A percentile compares a stretch with the other conserved stretches of the same genome.
Conservation (phyloP, 1,284 basidiomycete species). For the Malassezia arunalokei region DNA sequence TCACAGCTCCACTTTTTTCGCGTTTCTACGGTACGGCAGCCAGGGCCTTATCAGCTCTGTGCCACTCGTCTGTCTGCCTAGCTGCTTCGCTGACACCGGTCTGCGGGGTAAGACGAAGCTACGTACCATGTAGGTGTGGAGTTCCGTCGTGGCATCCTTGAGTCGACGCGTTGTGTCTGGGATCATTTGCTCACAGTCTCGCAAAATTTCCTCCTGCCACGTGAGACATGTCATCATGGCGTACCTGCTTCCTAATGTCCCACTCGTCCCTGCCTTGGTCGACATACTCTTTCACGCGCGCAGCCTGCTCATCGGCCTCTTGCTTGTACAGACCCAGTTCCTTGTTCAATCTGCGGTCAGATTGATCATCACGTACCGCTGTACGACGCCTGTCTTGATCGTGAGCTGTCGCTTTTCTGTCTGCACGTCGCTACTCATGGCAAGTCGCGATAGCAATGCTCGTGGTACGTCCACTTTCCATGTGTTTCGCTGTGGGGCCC, state of each 20-base stretch:
- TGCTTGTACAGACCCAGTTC: constrained; percentile 6
- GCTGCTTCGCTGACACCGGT: background rate
- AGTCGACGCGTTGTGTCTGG: constrained; percentile 13
- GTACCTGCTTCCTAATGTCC: constrained; percentile 13
- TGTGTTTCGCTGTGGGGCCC: too few species aligned
- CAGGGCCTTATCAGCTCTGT: too few species aligned
- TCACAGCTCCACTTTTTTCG: background rate
- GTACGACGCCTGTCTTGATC: constrained; percentile 24
- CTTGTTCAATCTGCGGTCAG: constrained; percentile 3
- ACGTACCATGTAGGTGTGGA: constrained; percentile 11
- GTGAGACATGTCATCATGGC: background rate
- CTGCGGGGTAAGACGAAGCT: background rate
- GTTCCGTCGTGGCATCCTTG: background rate
- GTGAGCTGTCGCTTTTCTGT: constrained; percentile 20
- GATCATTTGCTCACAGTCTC: constrained; percentile 12
- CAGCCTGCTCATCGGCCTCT: constrained; percentile 11
- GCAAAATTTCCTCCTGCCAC: constrained; percentile 8
- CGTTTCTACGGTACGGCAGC: too few species aligned
- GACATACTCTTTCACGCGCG: background rate
- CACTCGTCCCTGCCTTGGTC: constrained; percentile 3
- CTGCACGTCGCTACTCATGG: constrained; percentile 4
- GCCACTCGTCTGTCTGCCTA: background rate
- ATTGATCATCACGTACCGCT: constrained; percentile 7
- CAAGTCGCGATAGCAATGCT: too few species aligned
- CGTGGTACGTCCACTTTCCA: too few species aligned